These are phyloP conservation scores for Xylariales sp. DNA, from an alignment of 2,329 filamentous ascomycete genomes.

Conservation along the genomic window DNA sequence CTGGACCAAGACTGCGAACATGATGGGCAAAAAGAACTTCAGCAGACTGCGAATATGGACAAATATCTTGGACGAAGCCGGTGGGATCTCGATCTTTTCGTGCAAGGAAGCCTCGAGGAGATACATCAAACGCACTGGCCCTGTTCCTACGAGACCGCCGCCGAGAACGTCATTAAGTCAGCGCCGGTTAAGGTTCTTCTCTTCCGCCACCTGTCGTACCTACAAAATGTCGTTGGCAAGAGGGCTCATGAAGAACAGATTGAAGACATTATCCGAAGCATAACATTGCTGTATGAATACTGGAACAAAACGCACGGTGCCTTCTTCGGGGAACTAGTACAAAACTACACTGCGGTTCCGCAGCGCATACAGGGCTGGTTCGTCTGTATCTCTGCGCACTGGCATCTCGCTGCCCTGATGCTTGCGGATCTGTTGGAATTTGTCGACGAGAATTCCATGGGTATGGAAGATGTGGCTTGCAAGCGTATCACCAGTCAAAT, in stretches of 20 bases:
- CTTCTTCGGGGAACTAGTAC: not conserved
- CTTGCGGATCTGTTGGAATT: constrained; percentile 48
- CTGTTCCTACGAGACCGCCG: constrained; percentile 48
- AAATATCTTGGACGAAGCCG: not conserved
- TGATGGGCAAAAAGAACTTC: no score
- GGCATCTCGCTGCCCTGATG: constrained; percentile 51
- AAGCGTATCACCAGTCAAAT: not conserved
- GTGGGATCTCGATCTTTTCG: not conserved
- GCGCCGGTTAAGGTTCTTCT: constrained; percentile 56
- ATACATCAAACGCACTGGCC: constrained; percentile 45
- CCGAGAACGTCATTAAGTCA: constrained; percentile 44
- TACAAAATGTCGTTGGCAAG: constrained; percentile 47
- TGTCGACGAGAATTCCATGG: not conserved
- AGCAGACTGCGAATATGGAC: not conserved
- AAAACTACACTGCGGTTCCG: constrained; percentile 43
- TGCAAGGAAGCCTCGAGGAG: not conserved
- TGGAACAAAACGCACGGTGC: not conserved
- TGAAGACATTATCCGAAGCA: constrained; percentile 38
- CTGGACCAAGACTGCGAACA: constrained; percentile 16
- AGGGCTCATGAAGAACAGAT: constrained; percentile 30
- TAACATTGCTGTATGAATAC: not conserved
- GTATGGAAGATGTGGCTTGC: not conserved
- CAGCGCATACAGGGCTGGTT: constrained; percentile 56
- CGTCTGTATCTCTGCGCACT: constrained; percentile 51
- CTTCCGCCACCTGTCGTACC: constrained; percentile 50